Base-by-base conservation (phyloP, 176 grass and related monocot species). In the Oryza meyeriana region DNA sequence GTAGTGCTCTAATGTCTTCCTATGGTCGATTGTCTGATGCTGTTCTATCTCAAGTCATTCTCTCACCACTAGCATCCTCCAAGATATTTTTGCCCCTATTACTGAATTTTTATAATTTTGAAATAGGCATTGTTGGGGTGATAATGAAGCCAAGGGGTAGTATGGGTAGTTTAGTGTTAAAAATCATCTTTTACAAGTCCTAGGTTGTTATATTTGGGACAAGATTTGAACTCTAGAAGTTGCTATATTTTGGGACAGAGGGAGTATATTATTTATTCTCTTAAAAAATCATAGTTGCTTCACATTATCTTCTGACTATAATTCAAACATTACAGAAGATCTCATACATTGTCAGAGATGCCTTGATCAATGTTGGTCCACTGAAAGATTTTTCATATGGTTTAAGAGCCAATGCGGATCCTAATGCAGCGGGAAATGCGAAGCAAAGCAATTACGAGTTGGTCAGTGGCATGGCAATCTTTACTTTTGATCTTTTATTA, bases 371-470 rank as follows among this genome's bases (percentile, higher is more conserved):
- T 89, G 80, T 98, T 86, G 92, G 95, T 73, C 95, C 95, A 55
- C 79, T 98, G 39, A 98, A 91, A 76, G 95, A 98, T 86, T 98
- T 98, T 86, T 92, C 88, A 16, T 98, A 98, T 58, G 86, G 95
- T 81, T 93, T 93, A 79, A 94, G 95, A 89, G 81, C 79, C 31
- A 98, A 94, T 87, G 87, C 90, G 30, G 88, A 98, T 88, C 88
- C 90, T 34, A 89, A 89, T 61, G 92, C 92, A 8, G 69, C 81
- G 41, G 95, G 95, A 69, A 84, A 89, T 91, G 86, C 95, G n/a
- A 98, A 93, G 32, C 95, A 98, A 84, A 98, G 95, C 81, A 98
- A 98, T 90, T 98, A 93, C 50, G 95, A 98, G 85, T 48, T 98
- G 95, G 95, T 98, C 73, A 87, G 77, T 88, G 71, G 18, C 52